Evolutionary conservation across 75 land plant genomes (phyloP).

Genomic region (Pinus albicaulis): DNA sequence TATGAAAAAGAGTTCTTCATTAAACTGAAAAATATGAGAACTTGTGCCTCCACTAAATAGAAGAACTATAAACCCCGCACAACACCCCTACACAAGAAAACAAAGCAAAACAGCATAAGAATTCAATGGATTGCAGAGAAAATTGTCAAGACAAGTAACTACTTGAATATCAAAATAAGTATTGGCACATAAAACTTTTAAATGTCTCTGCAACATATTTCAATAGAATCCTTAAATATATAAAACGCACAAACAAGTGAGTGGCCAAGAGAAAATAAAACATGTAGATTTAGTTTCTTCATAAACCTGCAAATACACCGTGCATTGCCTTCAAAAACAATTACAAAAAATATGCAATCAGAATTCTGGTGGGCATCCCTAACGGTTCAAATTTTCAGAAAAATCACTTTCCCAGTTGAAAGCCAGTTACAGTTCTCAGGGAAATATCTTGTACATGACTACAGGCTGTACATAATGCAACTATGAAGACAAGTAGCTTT

Average conservation of each 20-base stretch:
- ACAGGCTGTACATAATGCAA: too few species aligned
- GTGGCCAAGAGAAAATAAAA: not conserved
- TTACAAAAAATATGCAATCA: too few species aligned
- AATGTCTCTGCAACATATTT: not conserved
- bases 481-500: too few species aligned
- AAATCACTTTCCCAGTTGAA: too few species aligned
- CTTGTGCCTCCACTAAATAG: conserved; percentile 14
- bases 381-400: too few species aligned
- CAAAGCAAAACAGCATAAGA: not conserved
- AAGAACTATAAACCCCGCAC: conserved; percentile 20
- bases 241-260: not conserved
- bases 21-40: conserved; percentile 23
- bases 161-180: not conserved
- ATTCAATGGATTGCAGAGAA: not conserved
- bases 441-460: too few species aligned
- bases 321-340: too few species aligned
- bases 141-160: not conserved
- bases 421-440: too few species aligned
- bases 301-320: too few species aligned
- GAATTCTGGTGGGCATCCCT: too few species aligned
- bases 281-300: too few species aligned
- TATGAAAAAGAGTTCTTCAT: conserved; percentile 28
- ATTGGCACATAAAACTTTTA: not conserved
- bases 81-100: conserved; percentile 13
- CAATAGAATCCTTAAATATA: not conserved